phyloP scores from a whole-genome alignment of 2,329 filamentous ascomycete species.

The Ascochyta pisi region DNA sequence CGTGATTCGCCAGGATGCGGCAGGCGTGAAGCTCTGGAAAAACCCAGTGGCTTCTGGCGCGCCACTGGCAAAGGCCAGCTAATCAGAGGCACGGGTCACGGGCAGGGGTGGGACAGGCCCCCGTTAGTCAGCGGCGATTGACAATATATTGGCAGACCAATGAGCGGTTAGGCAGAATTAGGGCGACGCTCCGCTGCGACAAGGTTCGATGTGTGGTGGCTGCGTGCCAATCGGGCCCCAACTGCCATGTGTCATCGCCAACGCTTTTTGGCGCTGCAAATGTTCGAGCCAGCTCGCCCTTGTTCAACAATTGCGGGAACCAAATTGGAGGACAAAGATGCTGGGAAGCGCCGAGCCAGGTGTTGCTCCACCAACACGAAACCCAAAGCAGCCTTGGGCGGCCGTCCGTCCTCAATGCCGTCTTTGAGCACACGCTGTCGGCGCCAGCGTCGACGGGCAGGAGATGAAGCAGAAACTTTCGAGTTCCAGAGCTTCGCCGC shows the following conservation, averaged over 20 bases:
- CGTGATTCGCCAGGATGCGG: slow-evolving; percentile 45
- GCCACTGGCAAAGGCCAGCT: slow-evolving; percentile 32
- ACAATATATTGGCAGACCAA: slow-evolving; percentile 40
- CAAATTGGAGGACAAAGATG: slow-evolving; percentile 26
- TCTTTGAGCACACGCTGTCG: slow-evolving; percentile 27
- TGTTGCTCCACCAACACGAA: slow-evolving; percentile 39
- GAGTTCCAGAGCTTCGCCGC: slow-evolving; percentile 31
- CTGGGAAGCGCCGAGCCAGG: slow-evolving; percentile 25
- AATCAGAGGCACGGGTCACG: slow-evolving; percentile 23
- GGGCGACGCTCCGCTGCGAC: slow-evolving; percentile 24
- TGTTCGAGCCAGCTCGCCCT: slow-evolving; percentile 40
- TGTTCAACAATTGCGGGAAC: slow-evolving; percentile 21
- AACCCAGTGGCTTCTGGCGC: slow-evolving; percentile 38
- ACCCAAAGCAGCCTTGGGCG: slow-evolving; percentile 43
- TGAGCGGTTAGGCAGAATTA: slow-evolving; percentile 21
- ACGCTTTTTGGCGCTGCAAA: slow-evolving; percentile 35
- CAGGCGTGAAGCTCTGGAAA: slow-evolving; percentile 38
- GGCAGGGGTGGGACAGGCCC: slow-evolving; percentile 10
- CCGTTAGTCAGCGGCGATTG: slow-evolving; percentile 39
- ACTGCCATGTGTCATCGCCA: slow-evolving; percentile 42
- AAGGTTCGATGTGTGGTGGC: slow-evolving; percentile 18
- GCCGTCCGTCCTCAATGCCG: slow-evolving; percentile 24
- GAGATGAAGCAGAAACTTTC: slow-evolving; percentile 33
- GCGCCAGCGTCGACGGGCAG: slow-evolving; percentile 26
- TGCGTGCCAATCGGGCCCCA: slow-evolving; percentile 28